Base-by-base conservation (phyloP, 164 flowering plant species). In the Umbilicus rupestris region DNA sequence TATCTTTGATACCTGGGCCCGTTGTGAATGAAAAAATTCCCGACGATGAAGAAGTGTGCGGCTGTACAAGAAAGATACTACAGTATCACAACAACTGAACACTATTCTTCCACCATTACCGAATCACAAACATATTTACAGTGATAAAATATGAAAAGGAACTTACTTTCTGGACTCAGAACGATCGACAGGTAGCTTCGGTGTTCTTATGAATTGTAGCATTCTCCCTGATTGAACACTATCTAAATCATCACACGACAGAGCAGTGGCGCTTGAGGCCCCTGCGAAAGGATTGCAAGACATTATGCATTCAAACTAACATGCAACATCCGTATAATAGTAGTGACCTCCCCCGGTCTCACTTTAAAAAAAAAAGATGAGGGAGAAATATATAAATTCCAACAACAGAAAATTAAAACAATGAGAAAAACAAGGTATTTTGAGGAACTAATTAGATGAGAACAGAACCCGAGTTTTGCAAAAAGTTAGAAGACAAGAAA, bases 1-100 rank as follows among this genome's bases (percentile, higher is more conserved):
- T 14, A 37, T 39, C 24, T 10, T 33, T 63, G 45, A 26, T 63
- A 88, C 98, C 92, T 94, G 98, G 71, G 97, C 97, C 75, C 98
- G 79, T 74, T 91, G 98, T 1, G 98, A 94, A 62, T 94, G 98
- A 70, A 89, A 93, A 76, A 90, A 94, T 75, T 91, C 93, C 57
- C 96, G 81, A 80, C 84, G 89, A 75, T 83, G 88, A 74, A 93
- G 75, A 62, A 86, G 90, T 31, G 78, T 66, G 65, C 86, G 90
- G 75, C 97, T 90, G 87, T 41, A 80, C 68, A 66, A 60, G 64
- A 65, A 57, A 68, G 11, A 1, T 42, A 71, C 15, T 14, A 52
- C 16, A 19, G 14, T 19, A 50, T 55, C 60, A 55, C 60, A 55
- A 55, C 19, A 55, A 29, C 29, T 26, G 57, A 22, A 50, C 57